Percentiles rank a stretch among this genome's conserved stretches.
phyloP scores from a whole-genome alignment of 139 green algal species.

The Coccomyxa sp. region DNA sequence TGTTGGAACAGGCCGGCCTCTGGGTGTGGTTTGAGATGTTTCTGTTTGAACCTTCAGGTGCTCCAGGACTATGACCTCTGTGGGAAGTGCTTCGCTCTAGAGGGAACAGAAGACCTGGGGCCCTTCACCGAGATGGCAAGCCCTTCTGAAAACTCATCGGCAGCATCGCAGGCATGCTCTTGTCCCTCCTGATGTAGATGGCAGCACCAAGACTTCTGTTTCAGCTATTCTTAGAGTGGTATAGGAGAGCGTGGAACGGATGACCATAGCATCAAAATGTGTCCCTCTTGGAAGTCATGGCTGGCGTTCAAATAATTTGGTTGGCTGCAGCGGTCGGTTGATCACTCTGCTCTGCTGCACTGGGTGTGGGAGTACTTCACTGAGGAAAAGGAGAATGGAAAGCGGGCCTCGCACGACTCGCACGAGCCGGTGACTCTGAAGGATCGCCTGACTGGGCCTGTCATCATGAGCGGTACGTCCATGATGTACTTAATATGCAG shows the following conservation, averaged over 20 bases:
- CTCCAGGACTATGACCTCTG: conserved; percentile 1
- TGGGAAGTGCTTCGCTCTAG: neutral
- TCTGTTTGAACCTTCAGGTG: neutral
- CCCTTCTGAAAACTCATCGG: neutral
- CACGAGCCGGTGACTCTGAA: neutral
- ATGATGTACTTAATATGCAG: neutral
- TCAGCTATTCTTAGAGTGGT: neutral
- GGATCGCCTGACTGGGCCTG: neutral
- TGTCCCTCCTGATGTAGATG: too few relatives aligned
- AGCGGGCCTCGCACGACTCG: neutral
- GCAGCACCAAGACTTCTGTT: too few relatives aligned
- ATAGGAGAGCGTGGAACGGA: neutral
- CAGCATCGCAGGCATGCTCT: neutral
- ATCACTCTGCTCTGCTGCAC: conserved; percentile 24
- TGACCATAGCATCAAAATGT: neutral
- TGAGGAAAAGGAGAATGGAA: neutral
- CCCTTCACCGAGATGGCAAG: neutral
- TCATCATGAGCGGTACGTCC: neutral
- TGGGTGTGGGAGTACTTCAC: conserved; percentile 48
- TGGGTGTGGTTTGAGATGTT: neutral
- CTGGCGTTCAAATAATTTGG: neutral
- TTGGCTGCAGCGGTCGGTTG: neutral
- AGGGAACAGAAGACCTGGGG: neutral
- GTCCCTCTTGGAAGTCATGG: neutral
- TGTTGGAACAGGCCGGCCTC: too few relatives aligned